Percentiles rank a stretch among this genome's conserved stretches.
phyloP scores from a whole-genome alignment of 2,329 filamentous ascomycete species.

The Leptographium lundbergii region DNA sequence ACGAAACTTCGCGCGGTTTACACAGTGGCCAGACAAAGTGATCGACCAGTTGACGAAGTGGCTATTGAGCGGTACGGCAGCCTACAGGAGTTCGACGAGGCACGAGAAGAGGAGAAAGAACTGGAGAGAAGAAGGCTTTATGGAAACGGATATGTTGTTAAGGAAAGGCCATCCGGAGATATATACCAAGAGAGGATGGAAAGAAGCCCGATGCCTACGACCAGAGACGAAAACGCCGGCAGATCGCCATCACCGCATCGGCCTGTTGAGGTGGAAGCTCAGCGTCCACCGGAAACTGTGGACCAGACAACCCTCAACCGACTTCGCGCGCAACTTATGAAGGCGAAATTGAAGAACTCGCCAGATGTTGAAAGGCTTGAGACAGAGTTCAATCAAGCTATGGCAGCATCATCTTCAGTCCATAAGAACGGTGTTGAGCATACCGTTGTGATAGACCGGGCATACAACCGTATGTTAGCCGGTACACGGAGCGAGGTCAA shows the following conservation, averaged over 20 bases:
- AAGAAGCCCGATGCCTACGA: neutral
- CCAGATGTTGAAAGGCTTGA: slow-evolving; percentile 68
- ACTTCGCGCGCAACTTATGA: slow-evolving; percentile 89
- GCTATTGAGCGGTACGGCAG: slow-evolving; percentile 72
- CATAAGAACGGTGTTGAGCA: slow-evolving; percentile 33
- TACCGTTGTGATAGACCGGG: slow-evolving; percentile 70
- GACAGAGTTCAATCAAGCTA: slow-evolving; percentile 67
- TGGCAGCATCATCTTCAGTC: slow-evolving; percentile 40
- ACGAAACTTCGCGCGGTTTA: slow-evolving; percentile 84
- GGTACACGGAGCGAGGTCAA: slow-evolving; percentile 63
- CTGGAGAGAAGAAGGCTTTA: slow-evolving; percentile 72
- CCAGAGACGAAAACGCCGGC: slow-evolving; percentile 14
- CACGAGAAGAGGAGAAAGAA: slow-evolving; percentile 85
- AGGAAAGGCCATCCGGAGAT: slow-evolving; percentile 79
- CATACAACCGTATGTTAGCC: slow-evolving; percentile 82
- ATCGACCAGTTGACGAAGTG: slow-evolving; percentile 64
- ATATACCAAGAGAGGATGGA: slow-evolving; percentile 58
- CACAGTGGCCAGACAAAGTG: slow-evolving; percentile 60
- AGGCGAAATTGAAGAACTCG: slow-evolving; percentile 72
- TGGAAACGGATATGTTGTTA: slow-evolving; percentile 71
- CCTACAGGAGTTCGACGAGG: slow-evolving; percentile 78
- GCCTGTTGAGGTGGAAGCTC: too few species aligned
- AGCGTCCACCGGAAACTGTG: slow-evolving; percentile 31
- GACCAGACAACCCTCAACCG: slow-evolving; percentile 77
- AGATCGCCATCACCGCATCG: slow-evolving; percentile 17